Base-by-base conservation (phyloP, 192 early-diverging fungal species). In the Podila verticillata region DNA sequence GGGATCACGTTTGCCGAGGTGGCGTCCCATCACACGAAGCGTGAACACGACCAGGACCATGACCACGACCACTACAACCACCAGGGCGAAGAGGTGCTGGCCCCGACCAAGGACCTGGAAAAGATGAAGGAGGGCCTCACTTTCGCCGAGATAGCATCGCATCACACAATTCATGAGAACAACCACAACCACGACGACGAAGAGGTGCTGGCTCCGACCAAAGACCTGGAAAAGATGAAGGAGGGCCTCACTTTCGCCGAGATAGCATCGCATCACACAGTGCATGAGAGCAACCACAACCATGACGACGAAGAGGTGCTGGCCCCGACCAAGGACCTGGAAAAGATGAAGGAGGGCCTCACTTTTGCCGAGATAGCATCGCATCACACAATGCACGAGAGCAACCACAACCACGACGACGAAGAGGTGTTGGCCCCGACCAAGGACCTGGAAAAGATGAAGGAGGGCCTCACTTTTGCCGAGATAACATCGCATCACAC, bases 211-310 rank as follows among this genome's bases (percentile, higher is more conserved):
- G 64, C 64, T 4, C 72, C 65, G 6, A 74, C 73, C 3, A 65
- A 74, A 36, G 73, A 74, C 12, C 28, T 69, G 17, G 73, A 69
- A 22, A 48, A 48, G 39, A 75, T 68, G 73, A 75, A 75, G 61
- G 49, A 75, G 19, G 73, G 62, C 19, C 13, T 75, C n/a, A 65
- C 61, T 6, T 75, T 75, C 57, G 73, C 44, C 10, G 34, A 60
- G 15, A 49, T 44, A 12, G 34, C 36, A 34, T 34, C 32, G 6
- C 32, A 34, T 6, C 32, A 34, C 32, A 34, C 32, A 6, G 6
- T 5, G 32, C 32, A 34, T 34, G 32, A 34, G 2, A 2, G 17
- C 44, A 57, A 22, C 29, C 60, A 62, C 6, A 44, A 62, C 26
- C 39, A 60, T 2, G 57, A 68, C 19, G 57, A 58, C n/a, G 24